Base-by-base conservation (phyloP, 805 yeast species). In the Priceomyces medius region DNA sequence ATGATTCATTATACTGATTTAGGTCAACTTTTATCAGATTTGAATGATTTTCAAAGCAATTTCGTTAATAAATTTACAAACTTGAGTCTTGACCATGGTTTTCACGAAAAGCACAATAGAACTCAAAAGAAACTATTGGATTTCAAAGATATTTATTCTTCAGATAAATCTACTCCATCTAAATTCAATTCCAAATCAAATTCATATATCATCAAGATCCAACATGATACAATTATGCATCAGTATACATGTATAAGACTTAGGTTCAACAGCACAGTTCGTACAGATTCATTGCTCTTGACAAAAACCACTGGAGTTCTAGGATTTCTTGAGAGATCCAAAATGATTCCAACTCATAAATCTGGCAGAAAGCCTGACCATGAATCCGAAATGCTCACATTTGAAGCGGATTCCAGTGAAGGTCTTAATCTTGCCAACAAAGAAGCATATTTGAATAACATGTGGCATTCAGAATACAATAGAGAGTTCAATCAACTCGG, bases 191-290 rank as follows among this genome's bases (percentile, higher is more conserved):
- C 29, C 8, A 34, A 35, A 14, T 33, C 21, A 13, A 19, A 28
- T 20, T 42, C 51, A 10, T 57, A 61, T 42, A 47, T 53, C 19
- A 53, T 56, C 35, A 61, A 55, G 37, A 66, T 66, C 19, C 72
- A 66, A 41, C 59, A 68, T 46, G 73, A 69, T 44, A 59, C 63
- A 2, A 50, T 69, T 4, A 43, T 52, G 31, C 55, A 63, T 2
- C 69, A 69, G 38, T 69, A 68, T 53, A 66, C 61, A 4, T 59
- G 61, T 10, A 64, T 69, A 9, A 46, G 73, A 26, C 51, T 66
- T 13, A 49, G 74, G 23, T 69, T 66, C 35, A 50, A 61, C 12
- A 51, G 51, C 7, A 32, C 13, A 9, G 17, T 32, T 18, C 28
- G 26, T 20, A 20, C 36, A 20, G 35, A n/a, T 13, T 34, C 26